phyloP scores from a whole-genome alignment of 768 basidiomycete species.

The Tulasnella sp. region DNA sequence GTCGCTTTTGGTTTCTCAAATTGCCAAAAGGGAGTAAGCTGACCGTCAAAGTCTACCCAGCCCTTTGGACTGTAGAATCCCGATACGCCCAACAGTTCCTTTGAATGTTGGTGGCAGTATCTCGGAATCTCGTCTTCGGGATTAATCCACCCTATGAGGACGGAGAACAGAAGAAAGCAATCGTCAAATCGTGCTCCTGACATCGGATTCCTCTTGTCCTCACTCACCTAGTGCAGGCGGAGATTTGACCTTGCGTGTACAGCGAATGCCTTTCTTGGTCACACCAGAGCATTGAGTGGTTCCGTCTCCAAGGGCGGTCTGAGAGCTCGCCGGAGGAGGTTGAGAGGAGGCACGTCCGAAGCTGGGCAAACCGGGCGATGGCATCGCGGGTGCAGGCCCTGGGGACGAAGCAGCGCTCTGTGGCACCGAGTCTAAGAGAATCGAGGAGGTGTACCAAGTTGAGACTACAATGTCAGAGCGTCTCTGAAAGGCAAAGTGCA shows the following conservation, averaged over 20 bases:
- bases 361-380: constrained; percentile 14
- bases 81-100: constrained; percentile 38
- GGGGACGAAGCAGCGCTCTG: neutral
- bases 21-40: constrained; percentile 15
- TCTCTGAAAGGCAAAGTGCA: neutral
- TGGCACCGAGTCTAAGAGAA: neutral
- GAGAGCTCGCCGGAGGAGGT: constrained; percentile 3
- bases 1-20: neutral
- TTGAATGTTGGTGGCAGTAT: constrained; percentile 39
- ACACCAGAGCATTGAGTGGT: constrained; percentile 46
- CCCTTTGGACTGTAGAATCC: constrained; percentile 43
- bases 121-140: constrained; percentile 17
- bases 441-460: neutral
- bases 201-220: neutral
- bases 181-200: neutral
- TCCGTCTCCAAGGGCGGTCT: constrained; percentile 17
- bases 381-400: neutral
- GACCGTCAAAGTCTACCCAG: constrained; percentile 52
- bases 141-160: neutral
- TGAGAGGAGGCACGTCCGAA: constrained; percentile 17
- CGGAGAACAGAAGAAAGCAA: no score
- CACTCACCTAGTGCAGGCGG: constrained; percentile 22
- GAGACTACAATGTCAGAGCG: neutral
- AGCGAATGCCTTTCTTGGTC: constrained; percentile 50
- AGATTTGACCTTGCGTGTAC: constrained; percentile 46